These are phyloP conservation scores for Capsicum rhomboideum DNA, from an alignment of 257 asterid species.

Conservation along the genomic window DNA sequence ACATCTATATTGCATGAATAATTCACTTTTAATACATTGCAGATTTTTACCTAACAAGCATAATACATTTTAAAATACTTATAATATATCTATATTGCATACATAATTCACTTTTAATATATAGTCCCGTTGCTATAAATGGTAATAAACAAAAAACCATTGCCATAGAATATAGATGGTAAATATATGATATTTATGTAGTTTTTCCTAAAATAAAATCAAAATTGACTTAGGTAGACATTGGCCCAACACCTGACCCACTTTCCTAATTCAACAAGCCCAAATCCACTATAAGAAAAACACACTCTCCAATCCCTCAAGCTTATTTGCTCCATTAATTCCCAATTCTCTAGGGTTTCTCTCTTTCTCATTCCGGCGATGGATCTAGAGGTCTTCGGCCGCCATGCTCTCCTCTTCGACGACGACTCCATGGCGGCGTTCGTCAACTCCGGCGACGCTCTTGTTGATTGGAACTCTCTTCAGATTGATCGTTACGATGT, in stretches of 20 bases:
- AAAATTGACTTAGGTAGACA: not conserved
- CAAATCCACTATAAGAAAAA: not conserved
- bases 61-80: no score
- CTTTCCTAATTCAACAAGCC: not conserved
- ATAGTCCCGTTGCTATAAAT: no score
- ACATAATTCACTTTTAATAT: no score
- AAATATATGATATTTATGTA: no score
- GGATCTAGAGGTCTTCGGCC: constrained; percentile 81
- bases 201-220: no score
- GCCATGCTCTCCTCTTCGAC: constrained; percentile 80
- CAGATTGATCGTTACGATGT: constrained; percentile 92
- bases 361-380: not conserved
- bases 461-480: constrained; percentile 90
- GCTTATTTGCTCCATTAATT: not conserved
- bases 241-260: not conserved
- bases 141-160: no score
- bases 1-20: no score
- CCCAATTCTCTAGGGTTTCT: not conserved
- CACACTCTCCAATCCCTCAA: not conserved
- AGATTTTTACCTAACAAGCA: no score
- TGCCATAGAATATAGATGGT: no score
- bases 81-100: no score
- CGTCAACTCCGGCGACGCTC: constrained; percentile 82
- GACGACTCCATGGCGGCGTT: constrained; percentile 79
- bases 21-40: no score